Conservation (phyloP, 345 rosid genomes). For the Dovyalis caffra region DNA sequence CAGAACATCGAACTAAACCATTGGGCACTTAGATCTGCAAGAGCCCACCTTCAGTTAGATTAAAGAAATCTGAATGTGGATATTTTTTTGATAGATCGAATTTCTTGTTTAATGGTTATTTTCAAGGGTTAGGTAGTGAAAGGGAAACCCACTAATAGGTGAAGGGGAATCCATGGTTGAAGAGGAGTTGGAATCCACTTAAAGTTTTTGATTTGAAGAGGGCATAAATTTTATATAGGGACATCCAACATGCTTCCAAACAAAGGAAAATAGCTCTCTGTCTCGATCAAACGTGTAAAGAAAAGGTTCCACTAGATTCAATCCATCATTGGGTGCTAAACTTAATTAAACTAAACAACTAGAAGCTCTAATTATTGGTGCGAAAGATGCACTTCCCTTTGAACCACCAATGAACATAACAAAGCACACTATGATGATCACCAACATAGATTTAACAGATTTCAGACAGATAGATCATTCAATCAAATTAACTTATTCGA, state of each 20-base stretch:
- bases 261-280: conserved; percentile 32
- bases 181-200: conserved; percentile 98
- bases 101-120: conserved; percentile 34
- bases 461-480: conserved; percentile 17
- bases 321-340: conserved; percentile 57
- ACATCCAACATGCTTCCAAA: conserved; percentile 57
- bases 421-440: conserved; percentile 18
- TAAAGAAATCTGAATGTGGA: conserved; percentile 36
- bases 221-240: conserved; percentile 39
- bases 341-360: conserved; percentile 24
- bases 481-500: conserved; percentile 12
- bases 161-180: conserved; percentile 52
- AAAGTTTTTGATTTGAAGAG: conserved; percentile 54
- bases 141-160: conserved; percentile 66
- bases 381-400: conserved; percentile 23
- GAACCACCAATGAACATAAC: conserved; percentile 16
- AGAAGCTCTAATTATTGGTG: conserved; percentile 42
- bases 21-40: conserved; percentile 55
- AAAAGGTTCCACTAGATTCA: conserved; percentile 44
- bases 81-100: conserved; percentile 25
- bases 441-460: not conserved
- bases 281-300: conserved; percentile 62
- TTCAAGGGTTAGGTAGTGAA: conserved; percentile 85
- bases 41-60: conserved; percentile 49
- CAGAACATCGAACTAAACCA: conserved; percentile 27